These are phyloP conservation scores for Voacanga thouarsii DNA, from an alignment of 257 asterid species.

Conservation along the genomic window DNA sequence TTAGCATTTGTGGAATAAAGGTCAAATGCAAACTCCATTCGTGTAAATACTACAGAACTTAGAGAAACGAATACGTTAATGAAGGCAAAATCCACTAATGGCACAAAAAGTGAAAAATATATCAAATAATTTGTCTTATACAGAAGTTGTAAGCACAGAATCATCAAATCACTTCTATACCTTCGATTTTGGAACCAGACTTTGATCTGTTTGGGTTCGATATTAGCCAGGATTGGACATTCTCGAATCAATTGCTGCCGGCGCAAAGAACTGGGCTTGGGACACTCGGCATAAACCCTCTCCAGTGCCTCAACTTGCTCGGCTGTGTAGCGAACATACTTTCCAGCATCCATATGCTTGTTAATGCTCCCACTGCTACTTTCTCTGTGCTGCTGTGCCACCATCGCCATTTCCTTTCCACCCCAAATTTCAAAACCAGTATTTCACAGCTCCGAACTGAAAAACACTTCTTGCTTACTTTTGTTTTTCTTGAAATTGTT, in stretches of 20 bases:
- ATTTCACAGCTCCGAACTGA: conserved; percentile 22
- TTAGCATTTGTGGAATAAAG: neutral
- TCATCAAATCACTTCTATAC: conserved; percentile 24
- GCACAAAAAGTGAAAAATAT: neutral
- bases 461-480: conserved; percentile 6
- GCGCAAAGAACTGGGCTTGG: conserved; percentile 84
- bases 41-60: neutral
- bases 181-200: conserved; percentile 98
- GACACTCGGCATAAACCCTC: conserved; percentile 85
- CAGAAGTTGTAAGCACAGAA: neutral
- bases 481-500: conserved; percentile 7
- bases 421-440: conserved; percentile 6
- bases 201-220: conserved; percentile 92
- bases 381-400: conserved; percentile 75
- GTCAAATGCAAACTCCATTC: neutral
- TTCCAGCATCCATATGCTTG: conserved; percentile 78
- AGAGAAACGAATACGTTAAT: neutral
- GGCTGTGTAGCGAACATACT: conserved; percentile 81
- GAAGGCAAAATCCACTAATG: neutral
- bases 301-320: conserved; percentile 97
- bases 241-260: conserved; percentile 89
- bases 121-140: neutral
- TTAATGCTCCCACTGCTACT: conserved; percentile 74
- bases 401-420: conserved; percentile 73
- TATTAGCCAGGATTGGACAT: conserved; percentile 73